phyloP scores from a whole-genome alignment of 2,329 filamentous ascomycete genomes.

The Fusarium longipes region DNA sequence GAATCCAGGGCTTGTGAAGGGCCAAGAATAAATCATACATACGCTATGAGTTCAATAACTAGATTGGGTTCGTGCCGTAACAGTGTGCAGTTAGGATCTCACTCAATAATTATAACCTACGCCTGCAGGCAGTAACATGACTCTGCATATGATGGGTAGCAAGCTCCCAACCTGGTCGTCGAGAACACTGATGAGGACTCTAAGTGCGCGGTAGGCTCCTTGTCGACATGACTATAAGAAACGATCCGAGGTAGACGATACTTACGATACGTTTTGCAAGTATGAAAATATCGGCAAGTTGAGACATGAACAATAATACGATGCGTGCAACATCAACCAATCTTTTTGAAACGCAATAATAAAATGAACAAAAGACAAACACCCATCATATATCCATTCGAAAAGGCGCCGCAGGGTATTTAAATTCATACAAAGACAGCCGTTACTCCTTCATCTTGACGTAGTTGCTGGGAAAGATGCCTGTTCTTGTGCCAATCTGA shows the following conservation, averaged over 20 bases:
- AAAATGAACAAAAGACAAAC: slow-evolving; percentile 16
- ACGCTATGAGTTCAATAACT: not conserved
- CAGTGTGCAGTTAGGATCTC: not conserved
- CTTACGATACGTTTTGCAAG: not conserved
- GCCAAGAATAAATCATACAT: too few relatives aligned
- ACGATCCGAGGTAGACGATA: not conserved
- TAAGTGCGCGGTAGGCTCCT: not conserved
- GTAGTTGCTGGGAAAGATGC: slow-evolving; percentile 91
- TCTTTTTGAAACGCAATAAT: not conserved
- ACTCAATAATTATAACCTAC: not conserved
- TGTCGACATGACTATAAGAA: not conserved
- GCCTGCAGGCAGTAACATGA: not conserved
- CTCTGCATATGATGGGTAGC: not conserved
- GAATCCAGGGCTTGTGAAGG: too few relatives aligned
- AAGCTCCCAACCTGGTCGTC: not conserved
- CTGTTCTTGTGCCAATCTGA: slow-evolving; percentile 82
- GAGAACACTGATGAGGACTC: not conserved
- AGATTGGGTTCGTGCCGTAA: not conserved
- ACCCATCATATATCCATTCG: slow-evolving; percentile 14
- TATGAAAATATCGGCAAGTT: not conserved
- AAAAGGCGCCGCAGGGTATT: slow-evolving; percentile 40
- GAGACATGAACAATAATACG: not conserved
- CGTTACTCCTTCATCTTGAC: slow-evolving; percentile 71
- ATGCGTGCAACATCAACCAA: not conserved
- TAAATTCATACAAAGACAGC: slow-evolving; percentile 33